phyloP scores from a whole-genome alignment of 768 basidiomycete genomes.

The Vararia minispora region DNA sequence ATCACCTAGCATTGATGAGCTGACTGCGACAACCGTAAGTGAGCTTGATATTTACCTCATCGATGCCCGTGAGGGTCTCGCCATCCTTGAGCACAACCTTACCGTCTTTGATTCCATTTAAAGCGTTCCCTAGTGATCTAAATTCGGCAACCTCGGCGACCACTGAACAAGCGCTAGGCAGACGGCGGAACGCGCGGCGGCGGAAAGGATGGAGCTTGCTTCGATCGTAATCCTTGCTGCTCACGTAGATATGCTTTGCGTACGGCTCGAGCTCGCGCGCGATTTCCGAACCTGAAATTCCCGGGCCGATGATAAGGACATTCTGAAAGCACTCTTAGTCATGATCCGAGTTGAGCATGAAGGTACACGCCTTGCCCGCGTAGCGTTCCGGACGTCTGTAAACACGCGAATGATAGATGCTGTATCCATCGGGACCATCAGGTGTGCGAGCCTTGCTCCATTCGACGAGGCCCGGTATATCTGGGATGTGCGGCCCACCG shows the following conservation, averaged over 20 bases:
- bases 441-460: conserved; percentile 20
- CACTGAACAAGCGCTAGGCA: conserved; percentile 18
- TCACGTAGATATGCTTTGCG: conserved; percentile 9
- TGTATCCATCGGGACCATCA: conserved; percentile 1
- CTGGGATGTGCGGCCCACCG: conserved; percentile 22
- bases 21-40: too few species aligned
- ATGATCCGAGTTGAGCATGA: conserved; percentile 12
- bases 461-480: conserved; percentile 19
- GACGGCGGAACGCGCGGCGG: conserved; percentile 18
- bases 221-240: conserved; percentile 16
- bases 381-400: conserved; percentile 23
- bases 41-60: conserved; percentile 19
- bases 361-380: conserved; percentile 18
- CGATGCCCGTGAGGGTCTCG: conserved; percentile 19
- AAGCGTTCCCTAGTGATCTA: conserved; percentile 9
- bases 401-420: conserved; percentile 21
- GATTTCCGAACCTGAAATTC: too few species aligned
- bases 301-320: too few species aligned
- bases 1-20: too few species aligned
- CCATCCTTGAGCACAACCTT: conserved; percentile 22
- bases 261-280: too few species aligned
- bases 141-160: conserved; percentile 22
- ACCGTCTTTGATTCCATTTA: conserved; percentile 17
- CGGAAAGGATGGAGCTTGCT: conserved; percentile 18
- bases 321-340: too few species aligned